Evolutionary conservation across 257 asterid species (phyloP).

Genomic region (Rubia yunnanensis): DNA sequence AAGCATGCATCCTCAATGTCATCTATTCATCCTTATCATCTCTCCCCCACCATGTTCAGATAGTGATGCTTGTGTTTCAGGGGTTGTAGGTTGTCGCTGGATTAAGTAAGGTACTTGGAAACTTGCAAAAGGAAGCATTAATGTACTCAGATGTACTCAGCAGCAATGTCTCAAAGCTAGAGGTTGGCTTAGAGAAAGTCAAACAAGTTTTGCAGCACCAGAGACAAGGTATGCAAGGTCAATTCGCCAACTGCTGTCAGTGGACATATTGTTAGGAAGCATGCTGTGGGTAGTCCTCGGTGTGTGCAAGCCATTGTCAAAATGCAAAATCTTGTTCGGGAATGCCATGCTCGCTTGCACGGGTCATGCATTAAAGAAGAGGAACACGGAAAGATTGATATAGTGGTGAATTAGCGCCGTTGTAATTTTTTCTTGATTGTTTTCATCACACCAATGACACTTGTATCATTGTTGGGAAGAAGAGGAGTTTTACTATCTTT

Average conservation of each 20-base stretch:
- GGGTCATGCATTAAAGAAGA: constrained; percentile 22
- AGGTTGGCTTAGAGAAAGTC: constrained; percentile 72
- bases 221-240: constrained; percentile 42
- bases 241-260: constrained; percentile 84
- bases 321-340: constrained; percentile 87
- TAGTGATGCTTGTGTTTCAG: too few species aligned
- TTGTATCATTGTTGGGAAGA: not conserved
- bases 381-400: constrained; percentile 22
- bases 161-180: constrained; percentile 79
- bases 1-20: too few species aligned
- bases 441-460: too few species aligned
- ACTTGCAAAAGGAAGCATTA: constrained; percentile 73
- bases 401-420: constrained; percentile 2
- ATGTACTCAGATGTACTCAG: constrained; percentile 94
- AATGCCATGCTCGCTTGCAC: constrained; percentile 38
- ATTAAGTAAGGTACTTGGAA: constrained; percentile 66
- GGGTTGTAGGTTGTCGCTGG: constrained; percentile 77
- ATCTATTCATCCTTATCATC: too few species aligned
- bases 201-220: constrained; percentile 45
- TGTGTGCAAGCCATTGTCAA: constrained; percentile 85
- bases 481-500: not conserved
- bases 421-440: constrained; percentile 15
- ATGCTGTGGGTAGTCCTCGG: constrained; percentile 89
- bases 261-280: constrained; percentile 79
- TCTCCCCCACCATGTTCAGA: too few species aligned